Base-by-base conservation (phyloP, 139 green algal species). In the Mesotaenium endlicherianum region DNA sequence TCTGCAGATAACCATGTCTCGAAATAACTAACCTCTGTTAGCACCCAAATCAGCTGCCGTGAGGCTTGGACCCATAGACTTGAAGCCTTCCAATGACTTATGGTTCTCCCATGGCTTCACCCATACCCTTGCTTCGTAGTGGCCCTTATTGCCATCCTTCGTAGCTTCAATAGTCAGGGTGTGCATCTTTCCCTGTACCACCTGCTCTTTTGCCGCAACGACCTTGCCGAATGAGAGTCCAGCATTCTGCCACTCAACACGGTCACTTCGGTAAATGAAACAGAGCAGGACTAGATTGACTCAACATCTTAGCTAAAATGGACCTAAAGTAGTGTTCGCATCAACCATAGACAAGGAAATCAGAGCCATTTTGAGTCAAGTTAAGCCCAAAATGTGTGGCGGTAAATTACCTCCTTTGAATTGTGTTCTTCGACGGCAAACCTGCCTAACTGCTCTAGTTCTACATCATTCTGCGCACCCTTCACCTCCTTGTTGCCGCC, bases 31-130 rank as follows among this genome's bases (percentile, higher is more conserved):
- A n/a, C n/a, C n/a, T n/a, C n/a, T n/a, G n/a, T n/a, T n/a, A 64
- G 26, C 50, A 64, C 50, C 60, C 41, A 72, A 6, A 72, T 72
- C 60, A 40, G 60, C 60, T 72, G 60, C 6, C 5, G 60, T 72
- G 8, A 72, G 8, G 36, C 43, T 72, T 11, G 60, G 11, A 11
- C 60, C 60, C 41, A 72, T 6, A 72, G 31, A 6, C 70, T 38
- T n/a, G 47, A 78, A 78, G 31, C 38, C 49, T 31, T 78, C 70
- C 5, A 78, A 55, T 17, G 70, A 78, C 6, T 8, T n/a, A 55
- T 78, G 70, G 47, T 78, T 78, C 70, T 78, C 70, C 70, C 70
- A 78, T 31, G 70, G 70, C 31, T 78, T 78, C 38, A 55, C 40
- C 70, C 70, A 78, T 4, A 78, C 70, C 70, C 42, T 78, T 5